phyloP scores from a whole-genome alignment of 1,284 basidiomycete genomes.

The Cutaneotrichosporon sp. region DNA sequence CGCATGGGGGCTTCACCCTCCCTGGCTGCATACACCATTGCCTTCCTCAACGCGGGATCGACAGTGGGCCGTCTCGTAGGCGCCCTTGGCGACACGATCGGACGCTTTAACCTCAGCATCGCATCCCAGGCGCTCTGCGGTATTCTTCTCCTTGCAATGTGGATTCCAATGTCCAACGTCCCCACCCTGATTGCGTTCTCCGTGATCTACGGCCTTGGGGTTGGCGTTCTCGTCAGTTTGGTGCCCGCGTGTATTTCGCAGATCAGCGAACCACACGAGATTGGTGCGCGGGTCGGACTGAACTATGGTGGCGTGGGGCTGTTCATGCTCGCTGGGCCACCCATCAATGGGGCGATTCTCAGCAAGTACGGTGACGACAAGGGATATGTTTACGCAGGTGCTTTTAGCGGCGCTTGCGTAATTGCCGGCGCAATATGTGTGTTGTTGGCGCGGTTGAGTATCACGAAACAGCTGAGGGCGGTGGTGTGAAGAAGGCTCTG shows the following conservation, averaged over 20 bases:
- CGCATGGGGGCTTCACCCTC: constrained; percentile 28
- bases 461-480: not conserved
- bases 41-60: constrained; percentile 36
- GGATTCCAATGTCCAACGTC: constrained; percentile 19
- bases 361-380: constrained; percentile 10
- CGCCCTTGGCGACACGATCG: constrained; percentile 11
- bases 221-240: constrained; percentile 26
- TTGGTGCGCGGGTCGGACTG: constrained; percentile 32
- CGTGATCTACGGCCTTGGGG: constrained; percentile 41
- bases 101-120: constrained; percentile 34
- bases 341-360: constrained; percentile 43
- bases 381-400: constrained; percentile 3
- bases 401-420: constrained; percentile 1
- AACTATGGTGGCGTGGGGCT: constrained; percentile 25
- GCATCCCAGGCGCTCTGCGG: constrained; percentile 19
- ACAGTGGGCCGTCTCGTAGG: constrained; percentile 24
- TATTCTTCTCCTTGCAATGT: constrained; percentile 25
- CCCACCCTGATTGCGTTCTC: constrained; percentile 36
- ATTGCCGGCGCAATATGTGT: not conserved
- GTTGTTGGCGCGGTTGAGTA: not conserved
- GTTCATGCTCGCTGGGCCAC: constrained; percentile 38
- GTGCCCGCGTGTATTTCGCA: constrained; percentile 27
- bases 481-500: not conserved
- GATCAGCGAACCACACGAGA: constrained; percentile 22
- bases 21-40: constrained; percentile 28